These are phyloP conservation scores for Solanum commersonii DNA, from an alignment of 257 asterid species.

Conservation along the genomic window DNA sequence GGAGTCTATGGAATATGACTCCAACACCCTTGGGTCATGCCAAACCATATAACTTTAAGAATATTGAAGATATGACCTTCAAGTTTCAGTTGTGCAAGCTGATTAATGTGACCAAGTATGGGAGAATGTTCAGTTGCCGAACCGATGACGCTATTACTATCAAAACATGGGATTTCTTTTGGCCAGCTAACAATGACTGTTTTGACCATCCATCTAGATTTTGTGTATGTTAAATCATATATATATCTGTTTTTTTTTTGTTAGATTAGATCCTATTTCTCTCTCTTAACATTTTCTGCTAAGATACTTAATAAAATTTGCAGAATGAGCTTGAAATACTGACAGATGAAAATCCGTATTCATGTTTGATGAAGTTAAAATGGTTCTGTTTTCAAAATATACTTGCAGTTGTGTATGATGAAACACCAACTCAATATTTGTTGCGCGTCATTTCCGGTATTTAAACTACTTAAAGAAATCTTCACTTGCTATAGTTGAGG, in stretches of 20 bases:
- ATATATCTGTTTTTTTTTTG: too few species aligned
- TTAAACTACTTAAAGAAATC: neutral
- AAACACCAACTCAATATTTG: neutral
- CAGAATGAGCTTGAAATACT: neutral
- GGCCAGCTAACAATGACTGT: neutral
- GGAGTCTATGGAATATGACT: neutral
- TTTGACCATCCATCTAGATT: neutral
- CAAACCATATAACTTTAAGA: too few species aligned
- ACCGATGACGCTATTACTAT: too few species aligned
- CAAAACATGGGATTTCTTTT: neutral
- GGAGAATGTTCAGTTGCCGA: neutral
- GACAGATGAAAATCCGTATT: neutral
- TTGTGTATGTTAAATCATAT: too few species aligned
- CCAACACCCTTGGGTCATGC: neutral
- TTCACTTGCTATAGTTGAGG: neutral
- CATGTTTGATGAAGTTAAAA: neutral
- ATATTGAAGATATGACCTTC: too few species aligned
- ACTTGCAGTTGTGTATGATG: too few species aligned
- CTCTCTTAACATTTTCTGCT: neutral
- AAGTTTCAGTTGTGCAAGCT: neutral
- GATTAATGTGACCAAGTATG: neutral
- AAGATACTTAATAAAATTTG: too few species aligned
- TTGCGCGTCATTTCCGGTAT: neutral
- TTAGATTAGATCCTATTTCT: neutral
- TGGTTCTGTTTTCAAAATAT: neutral